phyloP scores from a whole-genome alignment of 2,329 filamentous ascomycete species.

The Didymella keratinophila region DNA sequence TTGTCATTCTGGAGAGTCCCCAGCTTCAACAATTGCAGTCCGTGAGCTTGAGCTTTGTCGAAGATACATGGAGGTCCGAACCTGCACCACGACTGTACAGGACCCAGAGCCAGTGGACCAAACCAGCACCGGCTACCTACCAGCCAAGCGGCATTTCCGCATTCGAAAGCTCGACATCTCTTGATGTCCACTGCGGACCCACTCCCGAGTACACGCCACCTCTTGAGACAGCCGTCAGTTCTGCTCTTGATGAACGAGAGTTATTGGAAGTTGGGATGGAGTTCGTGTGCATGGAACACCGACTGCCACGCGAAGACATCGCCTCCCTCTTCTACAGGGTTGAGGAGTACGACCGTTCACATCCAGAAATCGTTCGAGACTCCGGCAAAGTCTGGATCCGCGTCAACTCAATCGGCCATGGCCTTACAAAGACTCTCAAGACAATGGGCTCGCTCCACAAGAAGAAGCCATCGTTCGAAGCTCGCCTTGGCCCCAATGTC shows the following conservation, averaged over 20 bases:
- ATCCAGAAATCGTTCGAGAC: not conserved
- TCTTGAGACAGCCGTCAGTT: not conserved
- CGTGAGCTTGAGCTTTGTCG: conserved; percentile 1
- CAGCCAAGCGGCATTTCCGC: not conserved
- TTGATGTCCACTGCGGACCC: not conserved
- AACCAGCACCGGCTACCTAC: not conserved
- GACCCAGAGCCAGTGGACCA: conserved; percentile 10
- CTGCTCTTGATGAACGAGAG: not conserved
- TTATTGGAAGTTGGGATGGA: not conserved
- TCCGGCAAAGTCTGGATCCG: conserved; percentile 14
- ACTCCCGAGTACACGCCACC: not conserved
- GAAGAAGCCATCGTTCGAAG: conserved; percentile 2
- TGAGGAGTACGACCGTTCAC: conserved; percentile 6
- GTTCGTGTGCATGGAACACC: not conserved
- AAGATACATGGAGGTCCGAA: not conserved
- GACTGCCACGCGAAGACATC: conserved; percentile 9
- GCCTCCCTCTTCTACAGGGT: conserved; percentile 11
- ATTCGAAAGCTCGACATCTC: not conserved
- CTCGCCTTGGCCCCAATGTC: not conserved
- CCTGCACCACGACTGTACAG: not conserved
- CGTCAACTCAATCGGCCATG: conserved; percentile 5
- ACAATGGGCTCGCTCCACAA: conserved; percentile 3
- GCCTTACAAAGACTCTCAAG: conserved; percentile 5
- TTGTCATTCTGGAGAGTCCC: conserved; percentile 6
- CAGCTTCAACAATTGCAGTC: conserved; percentile 13